Base-by-base conservation (phyloP, 1,284 basidiomycete genomes). In the Cryptococcus sp. region DNA sequence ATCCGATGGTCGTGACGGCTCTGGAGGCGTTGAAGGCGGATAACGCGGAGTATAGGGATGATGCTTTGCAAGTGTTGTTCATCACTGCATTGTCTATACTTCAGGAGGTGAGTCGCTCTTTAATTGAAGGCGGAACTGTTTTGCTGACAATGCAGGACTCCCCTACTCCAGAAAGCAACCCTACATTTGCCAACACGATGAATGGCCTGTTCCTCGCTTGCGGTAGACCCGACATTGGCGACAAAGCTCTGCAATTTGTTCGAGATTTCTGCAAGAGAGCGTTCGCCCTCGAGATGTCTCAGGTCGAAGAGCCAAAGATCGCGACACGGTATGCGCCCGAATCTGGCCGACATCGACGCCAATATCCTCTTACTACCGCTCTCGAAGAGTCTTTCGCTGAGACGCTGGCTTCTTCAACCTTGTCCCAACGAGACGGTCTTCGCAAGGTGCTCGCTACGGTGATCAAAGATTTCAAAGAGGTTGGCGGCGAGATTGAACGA, bases 31-130 rank as follows among this genome's bases (percentile, higher is more conserved):
- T 97, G 45, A 70, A 76, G 37, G 81, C 84, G 59, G 77, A 80
- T 7, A 76, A 80, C 11, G 66, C 79, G 9, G 69, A 79, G 25
- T 86, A 90, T 73, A 81, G 85, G 22, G 76, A 77, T 14, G 80
- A 88, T 62, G 87, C 90, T 0, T 90, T 87, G 61, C 79, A 82
- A 43, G 85, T 86, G 55, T 74, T 97, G 24, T 86, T 91, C 68
- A 80, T 81, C 52, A 83, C 83, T 36, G 73, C 87, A 21, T 81
- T 83, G 21, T 74, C 85, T 36, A 79, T 93, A 35, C 73, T 95
- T 32, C 79, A 86, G 53, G 84, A 92, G 71, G 89, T 90, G 65
- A 51, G 77, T 7, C 1, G 18, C 14, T 14, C 23, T 18, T 35
- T n/a, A 22, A 33, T 12, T 21, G 21, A 21, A 16, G 41, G n/a